Evolutionary conservation across 176 grass and related monocot species (phyloP).

Genomic region (Lolium rigidum): DNA sequence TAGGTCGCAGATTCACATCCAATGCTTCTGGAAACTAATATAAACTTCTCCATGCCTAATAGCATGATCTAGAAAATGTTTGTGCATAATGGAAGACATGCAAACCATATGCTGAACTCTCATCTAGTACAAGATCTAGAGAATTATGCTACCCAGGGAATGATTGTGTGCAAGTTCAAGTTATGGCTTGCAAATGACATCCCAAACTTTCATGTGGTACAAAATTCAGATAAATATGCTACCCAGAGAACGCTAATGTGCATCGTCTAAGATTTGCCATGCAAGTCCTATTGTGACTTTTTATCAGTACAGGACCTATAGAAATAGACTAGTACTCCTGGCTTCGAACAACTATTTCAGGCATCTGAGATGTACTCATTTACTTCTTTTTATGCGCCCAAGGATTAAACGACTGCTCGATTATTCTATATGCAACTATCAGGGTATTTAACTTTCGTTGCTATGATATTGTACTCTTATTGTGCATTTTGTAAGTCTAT

Average conservation of each 20-base stretch:
- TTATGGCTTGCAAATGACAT: neutral
- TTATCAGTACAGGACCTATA: neutral
- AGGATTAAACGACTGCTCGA: neutral
- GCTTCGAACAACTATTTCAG: neutral
- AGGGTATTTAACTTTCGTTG: neutral
- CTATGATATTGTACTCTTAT: neutral
- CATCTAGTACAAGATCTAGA: neutral
- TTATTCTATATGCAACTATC: neutral
- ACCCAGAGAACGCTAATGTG: slow-evolving; percentile 4
- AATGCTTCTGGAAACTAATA: neutral
- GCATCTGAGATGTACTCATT: slow-evolving; percentile 12
- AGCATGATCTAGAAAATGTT: slow-evolving; percentile 24
- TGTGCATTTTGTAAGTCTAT: neutral
- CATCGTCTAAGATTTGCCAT: neutral
- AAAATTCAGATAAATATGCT: neutral
- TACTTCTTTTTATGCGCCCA: neutral
- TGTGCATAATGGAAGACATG: neutral
- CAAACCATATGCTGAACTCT: neutral
- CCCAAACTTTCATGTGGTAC: neutral
- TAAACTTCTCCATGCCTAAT: slow-evolving; percentile 5
- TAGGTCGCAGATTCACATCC: neutral
- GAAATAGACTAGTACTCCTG: neutral
- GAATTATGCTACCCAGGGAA: neutral
- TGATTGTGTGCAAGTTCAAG: neutral
- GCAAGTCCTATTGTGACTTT: neutral